Evolutionary conservation across 2,329 filamentous ascomycete genomes (phyloP), one percentile per base, ranked within the genome.

Genomic region (Sarocladium brachiariae): DNA sequence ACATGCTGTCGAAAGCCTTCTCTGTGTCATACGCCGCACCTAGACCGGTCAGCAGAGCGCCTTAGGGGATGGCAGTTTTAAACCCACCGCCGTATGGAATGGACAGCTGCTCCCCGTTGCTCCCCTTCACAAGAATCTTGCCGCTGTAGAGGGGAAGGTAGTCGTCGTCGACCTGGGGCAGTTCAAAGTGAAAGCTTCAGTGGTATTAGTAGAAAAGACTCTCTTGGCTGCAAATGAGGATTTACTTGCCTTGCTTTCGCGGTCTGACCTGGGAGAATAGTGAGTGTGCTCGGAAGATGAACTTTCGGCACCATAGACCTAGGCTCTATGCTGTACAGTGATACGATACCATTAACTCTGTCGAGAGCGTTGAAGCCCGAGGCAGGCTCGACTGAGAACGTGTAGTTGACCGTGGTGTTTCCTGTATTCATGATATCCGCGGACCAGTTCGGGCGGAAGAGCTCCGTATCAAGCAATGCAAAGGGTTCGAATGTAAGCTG

Each of bases 391-490:
- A 71, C 52, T 23, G 61, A 58, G 45, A 73, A 66, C 1, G 57
- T 63, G 57, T 77, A 78, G 2, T 64, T 63, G 13, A 71, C 60
- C 2, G 63, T 60, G 21, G 62, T 61, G 23, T 59, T 59, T 21
- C 65, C 73, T 14, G 62, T 64, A 56, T 80, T 79, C 19, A 65
- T 71, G 49, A 80, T 68, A 34, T 62, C 58, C 19, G 69, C 58
- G 0, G 50, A 55, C 60, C 70, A 70, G 3, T 53, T 52, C 1
- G 61, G 52, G 11, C 56, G 55, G 52, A 78, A 74, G 49, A 71
- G 55, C 37, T 69, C 63, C 1, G 73, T 76, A 51, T 79, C 76
- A 48, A 72, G 74, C 50, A 79, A 68, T 10, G 71, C 65, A 43
- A 79, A 70, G 9, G 70, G 69, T 25, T 69, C 65, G 13, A 68